Evolutionary conservation across 208 protist species (phyloP), one percentile per base, ranked within the genome.

Genomic region (Leishmania tarentolae): DNA sequence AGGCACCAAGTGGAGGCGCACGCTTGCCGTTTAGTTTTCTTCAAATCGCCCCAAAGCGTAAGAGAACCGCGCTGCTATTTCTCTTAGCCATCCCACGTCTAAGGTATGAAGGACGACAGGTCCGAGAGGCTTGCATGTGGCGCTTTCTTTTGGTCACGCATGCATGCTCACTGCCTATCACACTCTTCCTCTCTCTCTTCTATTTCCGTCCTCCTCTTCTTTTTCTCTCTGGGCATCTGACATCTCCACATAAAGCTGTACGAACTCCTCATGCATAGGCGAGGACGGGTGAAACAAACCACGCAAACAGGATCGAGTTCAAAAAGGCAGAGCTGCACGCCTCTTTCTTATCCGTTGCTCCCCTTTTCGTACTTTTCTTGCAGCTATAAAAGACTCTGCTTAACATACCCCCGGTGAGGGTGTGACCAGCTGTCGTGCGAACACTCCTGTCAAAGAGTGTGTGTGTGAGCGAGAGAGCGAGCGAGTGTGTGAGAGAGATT

Each of bases 201-300:
- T 71, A 46, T 37, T 46, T 71, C 42, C 17, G 21, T 17, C 9
- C 50, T 75, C 42, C 7, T 52, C 59, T 70, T 76, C 40, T 81
- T 53, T 47, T 56, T 75, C 71, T 57, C 50, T n/a, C 42, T 75
- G 46, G 50, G 8, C 35, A 8, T 61, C 50, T 76, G 50, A 57
- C 50, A 57, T 31, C 46, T 24, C 44, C 37, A 3, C 8, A 72
- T 37, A 44, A 76, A 76, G 50, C 44, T 59, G 47, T 76, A 61
- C 31, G 35, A 46, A 24, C 17, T 75, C 50, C 31, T 76, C 72
- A 76, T 31, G 50, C 47, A 76, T 53, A 61, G 40, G 72, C 72
- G 72, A 76, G 72, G 72, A 76, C 46, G 72, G 31, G 72, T 76
- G 72, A 75, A 75, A n/a, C 31, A 40, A 61, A 76, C 72, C 31